Conservation (phyloP, 2,329 filamentous ascomycete genomes). For the Xylariales sp. region DNA sequence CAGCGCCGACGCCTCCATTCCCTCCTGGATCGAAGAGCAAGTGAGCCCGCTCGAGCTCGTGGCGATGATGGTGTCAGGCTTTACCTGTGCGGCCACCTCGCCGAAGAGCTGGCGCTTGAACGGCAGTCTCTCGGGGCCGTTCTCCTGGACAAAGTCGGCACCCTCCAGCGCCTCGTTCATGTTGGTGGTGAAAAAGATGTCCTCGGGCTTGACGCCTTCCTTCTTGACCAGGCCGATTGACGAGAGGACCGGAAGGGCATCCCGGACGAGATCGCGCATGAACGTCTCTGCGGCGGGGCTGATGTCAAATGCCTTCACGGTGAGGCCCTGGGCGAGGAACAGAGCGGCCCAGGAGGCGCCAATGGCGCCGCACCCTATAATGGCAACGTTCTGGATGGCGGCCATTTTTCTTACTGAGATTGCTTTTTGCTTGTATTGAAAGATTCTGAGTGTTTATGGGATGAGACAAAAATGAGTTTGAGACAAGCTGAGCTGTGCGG, state of each 20-base stretch:
- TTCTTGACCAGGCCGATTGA: slow-evolving; percentile 10
- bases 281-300: slow-evolving; percentile 9
- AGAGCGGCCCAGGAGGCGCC: slow-evolving; percentile 10
- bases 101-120: slow-evolving; percentile 32
- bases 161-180: slow-evolving; percentile 8
- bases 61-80: slow-evolving; percentile 30
- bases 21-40: slow-evolving; percentile 22
- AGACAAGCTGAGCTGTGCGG: too few species aligned
- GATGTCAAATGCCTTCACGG: slow-evolving; percentile 9
- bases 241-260: slow-evolving; percentile 9
- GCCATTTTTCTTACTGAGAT: slow-evolving; percentile 4
- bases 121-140: slow-evolving; percentile 33
- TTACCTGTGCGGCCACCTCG: slow-evolving; percentile 24
- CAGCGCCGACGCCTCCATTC: slow-evolving; percentile 14
- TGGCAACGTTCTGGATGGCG: slow-evolving; percentile 7
- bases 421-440: too few species aligned
- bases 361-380: slow-evolving; percentile 10
- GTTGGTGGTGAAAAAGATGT: slow-evolving; percentile 10
- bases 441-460: too few species aligned
- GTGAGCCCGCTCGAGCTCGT: slow-evolving; percentile 33
- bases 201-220: slow-evolving; percentile 7
- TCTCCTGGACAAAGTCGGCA: slow-evolving; percentile 17
- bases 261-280: slow-evolving; percentile 2
- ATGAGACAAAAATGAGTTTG: too few species aligned
- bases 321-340: slow-evolving; percentile 9